phyloP scores from a whole-genome alignment of 2,329 filamentous ascomycete genomes.

The Claviceps maximensis region DNA sequence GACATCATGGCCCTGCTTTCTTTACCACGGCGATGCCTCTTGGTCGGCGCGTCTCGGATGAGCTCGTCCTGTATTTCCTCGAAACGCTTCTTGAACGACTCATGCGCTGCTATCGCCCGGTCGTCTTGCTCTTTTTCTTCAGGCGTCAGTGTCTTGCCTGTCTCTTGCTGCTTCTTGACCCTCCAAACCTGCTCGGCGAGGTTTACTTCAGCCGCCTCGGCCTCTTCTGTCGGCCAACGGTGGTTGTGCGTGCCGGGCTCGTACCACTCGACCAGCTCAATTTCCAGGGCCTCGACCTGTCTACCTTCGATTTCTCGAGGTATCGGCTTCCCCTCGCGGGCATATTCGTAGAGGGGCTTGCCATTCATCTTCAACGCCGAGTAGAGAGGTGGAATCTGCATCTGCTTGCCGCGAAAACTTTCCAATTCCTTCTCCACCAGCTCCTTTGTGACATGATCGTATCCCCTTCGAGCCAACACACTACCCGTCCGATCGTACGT shows the following conservation, averaged over 20 bases:
- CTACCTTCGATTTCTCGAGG: slow-evolving; percentile 74
- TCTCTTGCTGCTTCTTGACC: slow-evolving; percentile 42
- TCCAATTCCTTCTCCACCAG: slow-evolving; percentile 64
- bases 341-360: slow-evolving; percentile 92
- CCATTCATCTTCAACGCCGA: slow-evolving; percentile 88
- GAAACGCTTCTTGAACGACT: slow-evolving; percentile 44
- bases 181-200: slow-evolving; percentile 62
- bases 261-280: slow-evolving; percentile 75
- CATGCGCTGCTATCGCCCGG: slow-evolving; percentile 40
- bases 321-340: slow-evolving; percentile 73
- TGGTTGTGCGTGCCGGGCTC: slow-evolving; percentile 70
- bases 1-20: slow-evolving; percentile 38
- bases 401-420: slow-evolving; percentile 67
- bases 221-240: slow-evolving; percentile 69
- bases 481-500: slow-evolving; percentile 83
- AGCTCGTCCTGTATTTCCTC: slow-evolving; percentile 45
- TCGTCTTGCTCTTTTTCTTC: slow-evolving; percentile 43
- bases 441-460: slow-evolving; percentile 69
- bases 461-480: slow-evolving; percentile 59
- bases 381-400: slow-evolving; percentile 85
- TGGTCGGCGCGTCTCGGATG: slow-evolving; percentile 35
- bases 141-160: slow-evolving; percentile 34
- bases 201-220: slow-evolving; percentile 58
- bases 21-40: slow-evolving; percentile 17
- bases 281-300: slow-evolving; percentile 60